A percentile compares a stretch with the other conserved stretches of the same genome.
phyloP scores from a whole-genome alignment of 1,284 basidiomycete genomes.

The Ustilago xerochloae region DNA sequence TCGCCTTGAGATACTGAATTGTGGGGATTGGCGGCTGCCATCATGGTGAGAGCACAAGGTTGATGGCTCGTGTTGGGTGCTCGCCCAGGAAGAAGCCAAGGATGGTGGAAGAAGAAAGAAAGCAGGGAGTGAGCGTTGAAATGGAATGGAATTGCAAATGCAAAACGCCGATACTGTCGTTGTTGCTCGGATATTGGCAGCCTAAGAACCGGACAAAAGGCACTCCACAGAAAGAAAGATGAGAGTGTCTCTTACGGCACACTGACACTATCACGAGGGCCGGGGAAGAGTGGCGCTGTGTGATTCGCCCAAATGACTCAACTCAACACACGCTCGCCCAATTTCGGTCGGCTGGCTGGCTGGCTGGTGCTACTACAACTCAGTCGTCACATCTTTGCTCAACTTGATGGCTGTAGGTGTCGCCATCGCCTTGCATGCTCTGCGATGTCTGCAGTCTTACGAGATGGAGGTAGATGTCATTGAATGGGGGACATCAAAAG shows the following conservation, averaged over 20 bases:
- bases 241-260: too few species aligned
- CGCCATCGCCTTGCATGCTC: too few species aligned
- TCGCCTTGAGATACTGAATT: slow-evolving; percentile 35
- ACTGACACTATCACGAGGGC: neutral
- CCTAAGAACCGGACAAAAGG: slow-evolving; percentile 11
- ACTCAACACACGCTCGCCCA: too few species aligned
- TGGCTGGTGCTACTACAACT: neutral
- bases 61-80: neutral
- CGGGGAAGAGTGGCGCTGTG: neutral
- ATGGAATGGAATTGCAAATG: neutral
- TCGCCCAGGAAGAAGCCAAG: neutral
- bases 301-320: slow-evolving; percentile 1
- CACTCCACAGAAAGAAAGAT: neutral
- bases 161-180: neutral
- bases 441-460: slow-evolving; percentile 9
- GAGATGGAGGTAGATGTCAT: slow-evolving; percentile 3
- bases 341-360: neutral
- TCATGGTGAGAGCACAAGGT: slow-evolving; percentile 13
- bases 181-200: slow-evolving; percentile 19
- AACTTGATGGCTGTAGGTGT: neutral
- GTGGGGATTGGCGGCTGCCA: slow-evolving; percentile 40
- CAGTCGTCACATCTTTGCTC: neutral
- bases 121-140: neutral
- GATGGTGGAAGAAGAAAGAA: neutral
- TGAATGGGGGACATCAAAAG: neutral